Percentiles rank a stretch among this genome's conserved stretches.
phyloP scores from a whole-genome alignment of 179 eudicot species.

The Drosera spatulata region DNA sequence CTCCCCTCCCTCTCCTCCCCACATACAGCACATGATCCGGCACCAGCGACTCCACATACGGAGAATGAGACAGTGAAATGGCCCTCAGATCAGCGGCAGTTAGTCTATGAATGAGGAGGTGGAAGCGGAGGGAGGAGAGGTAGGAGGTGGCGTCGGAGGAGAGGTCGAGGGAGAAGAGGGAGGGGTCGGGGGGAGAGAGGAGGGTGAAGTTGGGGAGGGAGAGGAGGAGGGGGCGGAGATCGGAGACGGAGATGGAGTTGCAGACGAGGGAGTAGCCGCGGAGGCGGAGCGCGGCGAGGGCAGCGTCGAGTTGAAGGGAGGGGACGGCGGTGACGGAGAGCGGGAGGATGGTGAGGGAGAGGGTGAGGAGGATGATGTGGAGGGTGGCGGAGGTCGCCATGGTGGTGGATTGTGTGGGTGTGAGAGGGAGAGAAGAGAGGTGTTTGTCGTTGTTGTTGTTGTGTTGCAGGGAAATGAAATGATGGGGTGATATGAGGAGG shows the following conservation, averaged over 20 bases:
- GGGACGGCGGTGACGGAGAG: constrained; percentile 4
- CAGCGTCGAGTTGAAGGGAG: constrained; percentile 13
- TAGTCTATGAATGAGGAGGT: constrained; percentile 32
- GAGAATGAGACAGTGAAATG: constrained; percentile 19
- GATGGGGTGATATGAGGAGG: too few relatives aligned
- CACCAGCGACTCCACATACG: constrained; percentile 25
- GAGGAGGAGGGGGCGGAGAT: constrained; percentile 18
- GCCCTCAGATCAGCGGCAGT: constrained; percentile 23
- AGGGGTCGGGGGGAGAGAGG: constrained; percentile 34
- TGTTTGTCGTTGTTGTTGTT: too few relatives aligned
- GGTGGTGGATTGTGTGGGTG: too few relatives aligned
- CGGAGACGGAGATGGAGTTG: constrained; percentile 40
- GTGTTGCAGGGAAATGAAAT: too few relatives aligned
- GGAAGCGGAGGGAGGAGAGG: constrained; percentile 34
- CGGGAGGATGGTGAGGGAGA: constrained; percentile 14
- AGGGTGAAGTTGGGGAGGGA: constrained; percentile 18
- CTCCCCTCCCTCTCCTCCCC: constrained; percentile 3
- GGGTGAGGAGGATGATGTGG: constrained; percentile 5
- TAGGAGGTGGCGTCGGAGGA: constrained; percentile 28
- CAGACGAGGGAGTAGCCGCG: constrained; percentile 36
- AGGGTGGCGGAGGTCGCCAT: too few relatives aligned
- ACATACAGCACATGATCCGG: constrained; percentile 21
- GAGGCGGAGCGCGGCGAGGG: constrained; percentile 19
- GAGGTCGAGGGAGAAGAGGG: constrained; percentile 41
- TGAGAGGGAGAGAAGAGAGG: too few relatives aligned